These are phyloP conservation scores for Pseudozyma thailandica DNA, from an alignment of 1,284 basidiomycete genomes.

Conservation along the genomic window DNA sequence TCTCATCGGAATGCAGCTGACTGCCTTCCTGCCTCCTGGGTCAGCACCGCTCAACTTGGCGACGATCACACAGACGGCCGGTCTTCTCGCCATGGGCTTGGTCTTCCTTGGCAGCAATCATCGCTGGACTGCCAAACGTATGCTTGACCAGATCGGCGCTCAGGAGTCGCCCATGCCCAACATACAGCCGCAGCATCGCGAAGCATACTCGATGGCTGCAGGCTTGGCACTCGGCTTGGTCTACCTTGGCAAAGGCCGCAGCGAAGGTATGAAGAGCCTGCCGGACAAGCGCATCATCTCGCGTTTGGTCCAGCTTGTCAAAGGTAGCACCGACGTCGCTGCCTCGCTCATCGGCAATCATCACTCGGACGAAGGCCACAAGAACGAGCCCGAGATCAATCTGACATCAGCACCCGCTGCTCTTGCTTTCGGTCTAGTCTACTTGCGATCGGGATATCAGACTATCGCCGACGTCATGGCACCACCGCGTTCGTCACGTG, in stretches of 20 bases:
- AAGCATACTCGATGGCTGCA: slow-evolving; percentile 89
- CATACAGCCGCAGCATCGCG: slow-evolving; percentile 71
- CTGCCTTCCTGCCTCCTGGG: slow-evolving; percentile 86
- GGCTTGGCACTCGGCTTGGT: slow-evolving; percentile 93
- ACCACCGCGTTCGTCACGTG: slow-evolving; percentile 81
- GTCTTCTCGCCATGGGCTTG: slow-evolving; percentile 86
- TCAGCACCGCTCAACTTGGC: slow-evolving; percentile 89
- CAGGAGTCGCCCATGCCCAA: slow-evolving; percentile 82
- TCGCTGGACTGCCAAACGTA: slow-evolving; percentile 89
- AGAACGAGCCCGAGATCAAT: slow-evolving; percentile 25
- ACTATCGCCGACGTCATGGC: slow-evolving; percentile 86
- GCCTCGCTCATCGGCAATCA: slow-evolving; percentile 2
- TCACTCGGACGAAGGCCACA: not conserved
- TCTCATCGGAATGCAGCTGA: slow-evolving; percentile 89
- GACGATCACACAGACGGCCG: slow-evolving; percentile 88
- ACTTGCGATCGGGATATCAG: slow-evolving; percentile 81
- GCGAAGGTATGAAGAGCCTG: slow-evolving; percentile 52
- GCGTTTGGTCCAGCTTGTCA: slow-evolving; percentile 48
- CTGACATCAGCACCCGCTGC: slow-evolving; percentile 79
- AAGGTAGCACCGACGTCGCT: slow-evolving; percentile 13
- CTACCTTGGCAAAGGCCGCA: slow-evolving; percentile 80
- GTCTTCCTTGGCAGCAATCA: slow-evolving; percentile 89
- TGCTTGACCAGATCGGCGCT: slow-evolving; percentile 83
- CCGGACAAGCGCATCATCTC: slow-evolving; percentile 54
- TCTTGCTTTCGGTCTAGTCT: slow-evolving; percentile 90